Conservation (phyloP, 768 basidiomycete genomes). For the Agaricus subrufescens region DNA sequence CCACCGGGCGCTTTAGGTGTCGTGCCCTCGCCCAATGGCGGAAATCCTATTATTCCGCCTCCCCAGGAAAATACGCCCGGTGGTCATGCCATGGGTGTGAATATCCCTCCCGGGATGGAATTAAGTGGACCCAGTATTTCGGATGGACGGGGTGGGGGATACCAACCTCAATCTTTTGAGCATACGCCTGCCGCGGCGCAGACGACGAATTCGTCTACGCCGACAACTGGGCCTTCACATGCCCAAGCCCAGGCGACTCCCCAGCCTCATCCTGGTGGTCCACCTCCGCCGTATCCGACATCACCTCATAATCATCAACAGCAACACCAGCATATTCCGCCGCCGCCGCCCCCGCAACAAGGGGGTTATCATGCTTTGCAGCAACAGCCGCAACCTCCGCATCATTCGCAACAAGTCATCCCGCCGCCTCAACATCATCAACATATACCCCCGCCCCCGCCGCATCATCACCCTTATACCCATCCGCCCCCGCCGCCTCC, state of each 20-base stretch:
- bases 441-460: conserved; percentile 16
- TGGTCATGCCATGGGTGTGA: conserved; percentile 14
- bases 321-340: conserved; percentile 13
- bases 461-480: conserved; percentile 17
- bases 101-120: conserved; percentile 14
- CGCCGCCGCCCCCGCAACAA: conserved; percentile 14
- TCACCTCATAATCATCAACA: conserved; percentile 7
- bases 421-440: conserved; percentile 19
- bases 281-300: conserved; percentile 8
- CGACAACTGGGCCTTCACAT: conserved; percentile 5
- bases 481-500: conserved; percentile 19
- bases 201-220: conserved; percentile 2
- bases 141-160: conserved; percentile 26
- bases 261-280: conserved; percentile 8
- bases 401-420: conserved; percentile 15
- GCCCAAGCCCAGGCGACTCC: conserved; percentile 14
- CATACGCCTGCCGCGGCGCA: conserved; percentile 13
- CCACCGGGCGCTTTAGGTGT: conserved; percentile 23
- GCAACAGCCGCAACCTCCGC: conserved; percentile 15
- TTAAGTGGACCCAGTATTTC: conserved; percentile 25
- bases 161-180: conserved; percentile 20
- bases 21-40: conserved; percentile 8
- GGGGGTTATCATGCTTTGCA: conserved; percentile 7
- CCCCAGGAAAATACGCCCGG: conserved; percentile 9
- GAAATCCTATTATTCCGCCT: background rate